Conservation (phyloP, 805 yeast genomes). For the Candida suzukii region DNA sequence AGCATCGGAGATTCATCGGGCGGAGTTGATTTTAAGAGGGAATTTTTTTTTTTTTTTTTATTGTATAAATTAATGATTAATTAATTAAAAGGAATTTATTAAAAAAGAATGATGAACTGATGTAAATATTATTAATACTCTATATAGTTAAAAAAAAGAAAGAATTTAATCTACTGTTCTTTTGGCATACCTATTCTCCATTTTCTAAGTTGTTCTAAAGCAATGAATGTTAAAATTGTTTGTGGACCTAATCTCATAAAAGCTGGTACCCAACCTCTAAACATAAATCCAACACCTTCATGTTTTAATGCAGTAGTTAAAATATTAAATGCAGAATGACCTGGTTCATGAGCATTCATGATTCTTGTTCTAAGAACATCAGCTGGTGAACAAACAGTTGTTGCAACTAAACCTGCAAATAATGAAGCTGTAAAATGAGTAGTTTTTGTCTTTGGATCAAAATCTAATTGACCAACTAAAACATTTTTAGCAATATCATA, state of each 20-base stretch:
- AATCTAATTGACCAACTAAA: slow-evolving; percentile 40
- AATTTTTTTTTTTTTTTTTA: not conserved
- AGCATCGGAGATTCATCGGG: too few species aligned
- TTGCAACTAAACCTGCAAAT: slow-evolving; percentile 81
- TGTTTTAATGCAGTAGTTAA: slow-evolving; percentile 46
- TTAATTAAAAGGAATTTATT: not conserved
- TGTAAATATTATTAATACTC: too few species aligned
- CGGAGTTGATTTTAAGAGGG: not conserved
- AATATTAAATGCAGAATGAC: slow-evolving; percentile 41
- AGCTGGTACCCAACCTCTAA: slow-evolving; percentile 88
- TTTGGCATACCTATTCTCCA: slow-evolving; percentile 12
- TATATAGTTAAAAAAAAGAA: not conserved
- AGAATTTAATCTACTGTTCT: too few species aligned
- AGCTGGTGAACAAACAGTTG: slow-evolving; percentile 89
- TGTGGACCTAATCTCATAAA: slow-evolving; percentile 83
- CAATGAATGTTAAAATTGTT: slow-evolving; percentile 62
- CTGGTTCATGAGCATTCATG: slow-evolving; percentile 54
- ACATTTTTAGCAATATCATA: slow-evolving; percentile 67
- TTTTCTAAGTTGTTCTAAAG: slow-evolving; percentile 56
- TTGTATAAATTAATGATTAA: too few species aligned
- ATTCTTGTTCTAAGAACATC: slow-evolving; percentile 86
- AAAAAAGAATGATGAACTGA: not conserved
- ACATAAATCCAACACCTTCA: slow-evolving; percentile 77
- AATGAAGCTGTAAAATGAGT: slow-evolving; percentile 79
- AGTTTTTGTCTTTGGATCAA: slow-evolving; percentile 53